Evolutionary conservation across 2,329 filamentous ascomycete species (phyloP).

Genomic region (Mycocentrospora acerina): DNA sequence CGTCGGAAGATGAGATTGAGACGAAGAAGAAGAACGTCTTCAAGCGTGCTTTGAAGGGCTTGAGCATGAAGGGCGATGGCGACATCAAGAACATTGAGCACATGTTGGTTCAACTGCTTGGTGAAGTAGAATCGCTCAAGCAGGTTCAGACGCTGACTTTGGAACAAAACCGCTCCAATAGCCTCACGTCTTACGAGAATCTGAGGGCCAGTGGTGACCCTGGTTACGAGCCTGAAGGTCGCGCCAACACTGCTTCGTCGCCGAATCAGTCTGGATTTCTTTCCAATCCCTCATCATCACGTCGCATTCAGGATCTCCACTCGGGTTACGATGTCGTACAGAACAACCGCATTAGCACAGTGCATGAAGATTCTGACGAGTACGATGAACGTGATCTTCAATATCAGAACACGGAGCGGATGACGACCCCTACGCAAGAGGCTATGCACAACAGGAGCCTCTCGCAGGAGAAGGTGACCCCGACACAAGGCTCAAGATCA

Average conservation of each 20-base stretch:
- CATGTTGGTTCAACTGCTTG: slow-evolving; percentile 80
- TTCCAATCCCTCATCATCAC: slow-evolving; percentile 58
- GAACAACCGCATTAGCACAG: slow-evolving; percentile 85
- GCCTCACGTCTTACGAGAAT: slow-evolving; percentile 69
- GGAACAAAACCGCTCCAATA: slow-evolving; percentile 45
- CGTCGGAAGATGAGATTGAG: slow-evolving; percentile 56
- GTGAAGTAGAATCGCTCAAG: slow-evolving; percentile 75
- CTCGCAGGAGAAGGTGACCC: slow-evolving; percentile 42
- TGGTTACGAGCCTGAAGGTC: slow-evolving; percentile 82
- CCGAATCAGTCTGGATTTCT: slow-evolving; percentile 76
- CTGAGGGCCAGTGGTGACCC: slow-evolving; percentile 67
- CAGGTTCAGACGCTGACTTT: slow-evolving; percentile 39
- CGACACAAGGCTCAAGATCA: slow-evolving; percentile 53
- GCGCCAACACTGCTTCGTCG: slow-evolving; percentile 72
- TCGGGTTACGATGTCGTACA: slow-evolving; percentile 56
- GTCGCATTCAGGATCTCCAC: slow-evolving; percentile 48
- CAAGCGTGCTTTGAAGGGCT: slow-evolving; percentile 84
- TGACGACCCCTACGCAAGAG: slow-evolving; percentile 64
- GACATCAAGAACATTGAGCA: slow-evolving; percentile 76
- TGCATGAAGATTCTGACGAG: slow-evolving; percentile 78
- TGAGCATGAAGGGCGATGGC: slow-evolving; percentile 83
- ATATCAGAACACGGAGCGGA: slow-evolving; percentile 60
- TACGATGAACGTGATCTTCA: slow-evolving; percentile 63
- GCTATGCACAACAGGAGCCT: slow-evolving; percentile 40
- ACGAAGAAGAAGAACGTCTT: slow-evolving; percentile 93